Conservation (phyloP, 2,329 filamentous ascomycete species). For the Plenodomus biglobosus region DNA sequence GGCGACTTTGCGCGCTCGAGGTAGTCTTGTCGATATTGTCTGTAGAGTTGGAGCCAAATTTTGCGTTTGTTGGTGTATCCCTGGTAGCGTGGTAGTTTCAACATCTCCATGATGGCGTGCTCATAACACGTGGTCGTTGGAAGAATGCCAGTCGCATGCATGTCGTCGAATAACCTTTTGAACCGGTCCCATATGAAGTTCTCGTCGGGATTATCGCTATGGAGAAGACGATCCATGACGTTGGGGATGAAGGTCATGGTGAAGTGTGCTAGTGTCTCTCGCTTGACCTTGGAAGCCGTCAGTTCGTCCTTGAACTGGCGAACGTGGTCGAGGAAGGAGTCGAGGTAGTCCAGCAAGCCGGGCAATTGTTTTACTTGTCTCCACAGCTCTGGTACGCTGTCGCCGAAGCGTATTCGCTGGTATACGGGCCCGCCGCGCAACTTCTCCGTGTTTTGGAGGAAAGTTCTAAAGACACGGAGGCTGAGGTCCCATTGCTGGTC, state of each 20-base stretch:
- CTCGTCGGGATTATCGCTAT: slow-evolving; percentile 22
- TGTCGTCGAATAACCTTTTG: slow-evolving; percentile 24
- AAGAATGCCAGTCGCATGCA: slow-evolving; percentile 19
- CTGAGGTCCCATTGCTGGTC: slow-evolving; percentile 43
- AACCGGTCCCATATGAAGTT: slow-evolving; percentile 31
- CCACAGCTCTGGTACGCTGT: slow-evolving; percentile 28
- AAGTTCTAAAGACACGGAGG: slow-evolving; percentile 29
- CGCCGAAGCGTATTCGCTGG: slow-evolving; percentile 9
- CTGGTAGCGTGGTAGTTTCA: slow-evolving; percentile 32
- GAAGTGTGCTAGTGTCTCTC: slow-evolving; percentile 22
- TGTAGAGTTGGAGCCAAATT: slow-evolving; percentile 31
- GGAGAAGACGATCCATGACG: slow-evolving; percentile 30
- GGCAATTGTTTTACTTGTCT: slow-evolving; percentile 23
- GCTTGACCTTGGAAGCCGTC: slow-evolving; percentile 13
- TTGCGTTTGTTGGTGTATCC: slow-evolving; percentile 31
- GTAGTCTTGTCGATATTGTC: slow-evolving; percentile 22
- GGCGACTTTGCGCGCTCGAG: slow-evolving; percentile 11
- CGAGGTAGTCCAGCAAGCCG: slow-evolving; percentile 24
- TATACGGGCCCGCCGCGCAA: slow-evolving; percentile 1
- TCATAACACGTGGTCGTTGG: slow-evolving; percentile 28
- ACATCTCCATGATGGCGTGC: slow-evolving; percentile 26
- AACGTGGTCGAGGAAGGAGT: slow-evolving; percentile 33
- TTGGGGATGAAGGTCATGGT: slow-evolving; percentile 30
- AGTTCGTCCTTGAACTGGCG: slow-evolving; percentile 29
- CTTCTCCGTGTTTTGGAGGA: slow-evolving; percentile 11